A percentile compares a stretch with the other conserved stretches of the same genome.
These are phyloP conservation scores for Tulasnella sp. DNA, from an alignment of 768 basidiomycete genomes.

Conservation along the genomic window DNA sequence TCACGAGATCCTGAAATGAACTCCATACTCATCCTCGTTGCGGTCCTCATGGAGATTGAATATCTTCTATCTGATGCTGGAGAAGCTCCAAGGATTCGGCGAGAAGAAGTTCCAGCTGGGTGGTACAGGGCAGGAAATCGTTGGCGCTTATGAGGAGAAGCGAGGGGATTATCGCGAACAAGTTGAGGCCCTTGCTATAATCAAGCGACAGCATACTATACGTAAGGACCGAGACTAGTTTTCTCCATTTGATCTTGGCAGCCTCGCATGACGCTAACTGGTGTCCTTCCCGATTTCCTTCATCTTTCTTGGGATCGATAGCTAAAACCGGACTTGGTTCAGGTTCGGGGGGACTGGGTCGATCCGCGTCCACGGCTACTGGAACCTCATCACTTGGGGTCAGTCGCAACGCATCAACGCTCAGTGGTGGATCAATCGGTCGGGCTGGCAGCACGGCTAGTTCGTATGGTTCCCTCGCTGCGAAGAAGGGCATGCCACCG, in stretches of 20 bases:
- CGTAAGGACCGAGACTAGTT: too few species aligned
- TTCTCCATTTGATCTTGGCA: too few species aligned
- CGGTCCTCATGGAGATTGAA: constrained; percentile 51
- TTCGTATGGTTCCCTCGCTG: constrained; percentile 4
- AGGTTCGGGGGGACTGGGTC: not conserved
- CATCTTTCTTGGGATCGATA: too few species aligned
- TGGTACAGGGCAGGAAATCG: constrained; percentile 60
- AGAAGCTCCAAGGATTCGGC: constrained; percentile 84
- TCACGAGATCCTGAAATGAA: not conserved
- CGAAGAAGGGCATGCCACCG: constrained; percentile 22
- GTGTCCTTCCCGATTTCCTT: not conserved
- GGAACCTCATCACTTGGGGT: too few species aligned
- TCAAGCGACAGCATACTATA: constrained; percentile 74
- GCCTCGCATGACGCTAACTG: not conserved
- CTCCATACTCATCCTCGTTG: not conserved
- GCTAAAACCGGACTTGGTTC: not conserved
- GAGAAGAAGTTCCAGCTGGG: constrained; percentile 62
- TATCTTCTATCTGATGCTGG: constrained; percentile 86
- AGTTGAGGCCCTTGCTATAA: constrained; percentile 71
- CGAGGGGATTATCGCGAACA: constrained; percentile 72
- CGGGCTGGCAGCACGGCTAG: constrained; percentile 10
- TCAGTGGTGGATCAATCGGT: constrained; percentile 28
- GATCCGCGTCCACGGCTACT: not conserved
- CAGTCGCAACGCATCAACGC: constrained; percentile 18
- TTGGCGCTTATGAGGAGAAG: constrained; percentile 62